Conservation (phyloP, 257 asterid species). For the Apocynum venetum region DNA sequence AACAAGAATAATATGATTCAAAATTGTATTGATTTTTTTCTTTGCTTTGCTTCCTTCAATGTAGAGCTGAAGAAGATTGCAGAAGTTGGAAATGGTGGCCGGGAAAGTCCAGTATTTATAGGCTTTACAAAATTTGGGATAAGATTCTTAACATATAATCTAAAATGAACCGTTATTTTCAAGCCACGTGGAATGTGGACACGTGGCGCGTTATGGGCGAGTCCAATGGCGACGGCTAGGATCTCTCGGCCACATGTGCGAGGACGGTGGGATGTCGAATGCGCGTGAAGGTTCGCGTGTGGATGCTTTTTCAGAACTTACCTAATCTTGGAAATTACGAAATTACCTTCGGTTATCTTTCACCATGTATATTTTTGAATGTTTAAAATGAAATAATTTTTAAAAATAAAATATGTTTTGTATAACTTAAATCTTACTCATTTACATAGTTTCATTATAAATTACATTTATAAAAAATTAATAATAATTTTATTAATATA, state of each 20-base stretch:
- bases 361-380: too few relatives aligned
- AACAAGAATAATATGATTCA: background rate
- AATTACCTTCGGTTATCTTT: too few relatives aligned
- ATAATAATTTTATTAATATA: too few relatives aligned
- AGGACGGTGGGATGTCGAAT: conserved; percentile 45
- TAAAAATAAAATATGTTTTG: too few relatives aligned
- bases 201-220: conserved; percentile 43
- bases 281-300: conserved; percentile 34
- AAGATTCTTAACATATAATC: conserved; percentile 23
- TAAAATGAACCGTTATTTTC: conserved; percentile 14
- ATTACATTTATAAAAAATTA: too few relatives aligned
- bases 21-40: background rate
- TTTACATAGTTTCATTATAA: too few relatives aligned
- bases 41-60: background rate
- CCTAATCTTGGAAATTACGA: too few relatives aligned
- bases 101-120: background rate
- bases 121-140: conserved; percentile 21
- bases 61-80: background rate
- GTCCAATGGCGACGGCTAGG: conserved; percentile 42
- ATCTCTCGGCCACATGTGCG: conserved; percentile 46
- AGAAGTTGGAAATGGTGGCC: conserved; percentile 6
- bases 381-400: too few relatives aligned
- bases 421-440: too few relatives aligned
- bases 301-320: background rate
- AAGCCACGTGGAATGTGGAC: conserved; percentile 41